Conservation (phyloP, 2,329 filamentous ascomycete species). For the Colletotrichum costaricense region DNA sequence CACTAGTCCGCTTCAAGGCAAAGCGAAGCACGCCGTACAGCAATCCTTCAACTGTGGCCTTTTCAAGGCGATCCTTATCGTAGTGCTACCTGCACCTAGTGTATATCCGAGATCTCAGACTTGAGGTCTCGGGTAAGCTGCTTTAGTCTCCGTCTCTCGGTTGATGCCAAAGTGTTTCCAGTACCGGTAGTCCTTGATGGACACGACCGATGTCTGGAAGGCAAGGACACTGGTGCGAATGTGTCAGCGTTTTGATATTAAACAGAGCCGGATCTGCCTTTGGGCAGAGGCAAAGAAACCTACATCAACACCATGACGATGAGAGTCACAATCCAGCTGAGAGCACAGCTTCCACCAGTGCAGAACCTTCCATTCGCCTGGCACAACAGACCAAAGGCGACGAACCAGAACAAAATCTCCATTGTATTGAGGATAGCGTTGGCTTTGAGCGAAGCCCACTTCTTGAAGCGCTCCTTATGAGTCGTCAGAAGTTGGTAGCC, state of each 20-base stretch:
- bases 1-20: slow-evolving; percentile 3
- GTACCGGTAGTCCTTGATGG: slow-evolving; percentile 11
- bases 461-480: slow-evolving; percentile 45
- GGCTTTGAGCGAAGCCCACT: slow-evolving; percentile 53
- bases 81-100: too few species aligned
- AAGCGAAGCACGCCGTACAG: background rate
- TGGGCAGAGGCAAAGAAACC: background rate
- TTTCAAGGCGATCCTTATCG: too few species aligned
- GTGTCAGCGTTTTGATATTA: background rate
- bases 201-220: slow-evolving; percentile 26
- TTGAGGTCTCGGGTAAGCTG: background rate
- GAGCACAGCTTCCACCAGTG: slow-evolving; percentile 28
- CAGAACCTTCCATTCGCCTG: slow-evolving; percentile 24
- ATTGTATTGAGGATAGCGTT: slow-evolving; percentile 52
- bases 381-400: slow-evolving; percentile 18
- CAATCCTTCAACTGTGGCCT: too few species aligned
- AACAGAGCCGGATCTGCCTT: too few species aligned
- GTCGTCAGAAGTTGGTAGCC: slow-evolving; percentile 52
- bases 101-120: background rate
- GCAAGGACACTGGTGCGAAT: slow-evolving; percentile 16
- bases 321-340: slow-evolving; percentile 28
- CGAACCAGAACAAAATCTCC: slow-evolving; percentile 54
- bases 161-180: slow-evolving; percentile 23
- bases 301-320: slow-evolving; percentile 25
- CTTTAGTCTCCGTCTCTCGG: background rate